These are phyloP conservation scores for Scutellaria baicalensis DNA, from an alignment of 257 asterid species.

Conservation along the genomic window DNA sequence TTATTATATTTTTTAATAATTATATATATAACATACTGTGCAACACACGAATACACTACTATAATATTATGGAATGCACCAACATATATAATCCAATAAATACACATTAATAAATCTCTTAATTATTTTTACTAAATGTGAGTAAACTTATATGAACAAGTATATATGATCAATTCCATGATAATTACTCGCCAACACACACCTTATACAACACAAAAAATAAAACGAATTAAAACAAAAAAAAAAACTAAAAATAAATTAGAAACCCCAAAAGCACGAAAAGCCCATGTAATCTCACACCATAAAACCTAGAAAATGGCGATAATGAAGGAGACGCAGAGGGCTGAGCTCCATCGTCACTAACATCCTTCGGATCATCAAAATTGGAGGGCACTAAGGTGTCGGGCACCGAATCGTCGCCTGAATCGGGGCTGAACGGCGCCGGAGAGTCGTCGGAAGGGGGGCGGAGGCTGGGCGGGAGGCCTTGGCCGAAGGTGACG, in stretches of 20 bases:
- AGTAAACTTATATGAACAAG: neutral
- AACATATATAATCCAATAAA: neutral
- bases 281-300: slow-evolving; percentile 20
- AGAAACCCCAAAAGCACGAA: slow-evolving; percentile 22
- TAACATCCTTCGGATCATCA: slow-evolving; percentile 45
- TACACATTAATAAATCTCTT: neutral
- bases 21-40: no score
- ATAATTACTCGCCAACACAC: neutral
- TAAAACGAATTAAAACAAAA: neutral
- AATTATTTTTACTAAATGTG: neutral
- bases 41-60: no score
- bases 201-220: neutral
- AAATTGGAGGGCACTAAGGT: slow-evolving; percentile 72
- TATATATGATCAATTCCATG: neutral
- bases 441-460: slow-evolving; percentile 37
- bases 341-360: slow-evolving; percentile 32
- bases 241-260: slow-evolving; percentile 2
- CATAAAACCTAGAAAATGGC: slow-evolving; percentile 14
- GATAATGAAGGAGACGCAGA: slow-evolving; percentile 34
- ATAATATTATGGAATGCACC: no score
- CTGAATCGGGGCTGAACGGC: slow-evolving; percentile 44
- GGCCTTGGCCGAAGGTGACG: slow-evolving; percentile 60
- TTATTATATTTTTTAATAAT: no score
- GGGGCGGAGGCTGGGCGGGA: slow-evolving; percentile 43
- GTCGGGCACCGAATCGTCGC: slow-evolving; percentile 57